Base-by-base conservation (phyloP, 225 moss, liverwort and hornwort genomes). In the Pseudisothecium myosuroides region DNA sequence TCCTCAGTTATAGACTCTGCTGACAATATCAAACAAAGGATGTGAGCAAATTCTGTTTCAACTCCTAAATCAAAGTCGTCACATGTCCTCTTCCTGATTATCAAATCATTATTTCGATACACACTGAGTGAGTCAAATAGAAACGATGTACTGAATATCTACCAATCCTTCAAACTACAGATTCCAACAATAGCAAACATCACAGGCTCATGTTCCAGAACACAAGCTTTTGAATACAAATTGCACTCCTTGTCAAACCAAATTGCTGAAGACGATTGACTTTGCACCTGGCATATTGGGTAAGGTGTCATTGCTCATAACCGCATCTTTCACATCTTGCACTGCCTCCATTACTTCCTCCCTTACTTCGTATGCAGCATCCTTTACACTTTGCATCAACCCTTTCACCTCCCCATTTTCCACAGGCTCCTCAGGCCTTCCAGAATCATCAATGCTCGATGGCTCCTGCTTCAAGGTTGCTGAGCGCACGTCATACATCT, bases 291-390 rank as follows among this genome's bases (percentile, higher is more conserved):
- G 90, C 56, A 91, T 73, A 32, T 90, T 90, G 23, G 86, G 58
- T 37, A 93, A 82, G 72, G 78, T 85, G 45, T 87, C 91, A 67
- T 49, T 91, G 89, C 86, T 91, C 84, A 94, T 81, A 43, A 94
- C 93, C 36, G 90, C 94, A n/a, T 94, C 93, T 76, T 93, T 94
- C 78, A 94, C 93, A 27, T 92, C 92, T 71, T 94, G 93, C 59
- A 93, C 90, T 28, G 86, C 94, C 85, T 92, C 94, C 91, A 90
- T 82, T 62, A 94, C 86, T 61, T 91, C 92, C 85, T 92, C 94
- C 91, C 92, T 93, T 1, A 93, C 93, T 65, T 90, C 91, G 19
- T 58, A 77, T 23, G 94, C 93, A 68, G 90, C 94, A 65, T 93
- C 94, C 80, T 93, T 94, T 4, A 94, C 93, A 79, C 60, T 90